Percentiles rank a stretch among this genome's conserved stretches.
These are phyloP conservation scores for Strobilomyces confusus DNA, from an alignment of 768 basidiomycete species.

Conservation along the genomic window DNA sequence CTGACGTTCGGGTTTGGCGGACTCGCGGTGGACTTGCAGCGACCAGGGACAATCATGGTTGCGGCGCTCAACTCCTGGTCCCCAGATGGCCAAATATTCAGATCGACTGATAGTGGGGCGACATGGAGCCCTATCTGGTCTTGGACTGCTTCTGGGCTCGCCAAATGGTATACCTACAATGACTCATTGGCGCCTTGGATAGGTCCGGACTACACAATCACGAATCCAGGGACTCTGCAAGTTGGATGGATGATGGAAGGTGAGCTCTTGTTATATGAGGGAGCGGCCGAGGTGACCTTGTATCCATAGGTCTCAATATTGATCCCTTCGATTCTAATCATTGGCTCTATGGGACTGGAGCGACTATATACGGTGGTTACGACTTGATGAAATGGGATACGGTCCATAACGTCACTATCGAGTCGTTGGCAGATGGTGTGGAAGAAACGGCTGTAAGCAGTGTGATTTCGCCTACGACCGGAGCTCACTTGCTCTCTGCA, in stretches of 20 bases:
- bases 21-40: constrained; percentile 55
- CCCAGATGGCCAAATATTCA: constrained; percentile 63
- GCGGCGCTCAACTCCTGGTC: constrained; percentile 59
- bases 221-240: constrained; percentile 42
- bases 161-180: constrained; percentile 49
- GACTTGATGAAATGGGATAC: constrained; percentile 59
- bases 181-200: constrained; percentile 58
- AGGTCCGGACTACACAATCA: constrained; percentile 45
- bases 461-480: constrained; percentile 59
- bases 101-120: constrained; percentile 53
- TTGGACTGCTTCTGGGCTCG: constrained; percentile 43
- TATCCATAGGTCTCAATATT: constrained; percentile 45
- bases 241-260: constrained; percentile 76
- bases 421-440: constrained; percentile 59
- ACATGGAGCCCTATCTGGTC: constrained; percentile 60
- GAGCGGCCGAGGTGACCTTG: neutral
- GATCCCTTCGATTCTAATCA: constrained; percentile 68
- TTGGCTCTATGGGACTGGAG: constrained; percentile 69
- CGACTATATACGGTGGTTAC: constrained; percentile 57
- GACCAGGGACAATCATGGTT: constrained; percentile 64
- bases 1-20: constrained; percentile 64
- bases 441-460: constrained; percentile 59
- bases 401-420: constrained; percentile 51
- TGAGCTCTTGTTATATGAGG: constrained; percentile 4
- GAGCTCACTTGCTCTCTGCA: constrained; percentile 52